Evolutionary conservation across 2,329 filamentous ascomycete species (phyloP), one percentile per base, ranked within the genome.

Genomic region (Cercospora sp.): DNA sequence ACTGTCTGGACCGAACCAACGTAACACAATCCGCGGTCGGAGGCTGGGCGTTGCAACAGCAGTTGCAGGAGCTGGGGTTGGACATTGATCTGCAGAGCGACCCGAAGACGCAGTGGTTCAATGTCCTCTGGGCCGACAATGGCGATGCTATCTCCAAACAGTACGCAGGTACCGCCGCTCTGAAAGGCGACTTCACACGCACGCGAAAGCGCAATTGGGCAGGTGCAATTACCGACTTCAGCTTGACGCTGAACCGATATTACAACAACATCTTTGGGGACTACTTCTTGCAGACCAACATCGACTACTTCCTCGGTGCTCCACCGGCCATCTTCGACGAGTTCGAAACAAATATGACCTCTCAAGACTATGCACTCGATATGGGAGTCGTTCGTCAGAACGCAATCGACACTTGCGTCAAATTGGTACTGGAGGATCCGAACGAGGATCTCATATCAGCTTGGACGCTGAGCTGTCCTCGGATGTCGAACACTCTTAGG

Each of bases 101-200:
- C 77, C 90, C 92, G 66, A 88, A 89, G 65, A 96, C 92, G 5
- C 86, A 89, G 57, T 98, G 94, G 93, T 98, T 98, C 82, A 98
- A 99, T 79, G 93, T 88, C 0, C 84, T 98, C 0, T 99, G 95
- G 73, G 95, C 95, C 0, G 95, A 99, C 78, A 99, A 99, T 73
- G 95, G 95, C 13, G 95, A 99, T 79, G 93, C 94, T 0, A 93
- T 98, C 65, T 97, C 93, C 0, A 93, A 94, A 73, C 94, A 97
- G 78, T 99, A 99, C 79, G 93, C 95, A 1, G 97, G 93, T 9
- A 98, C 95, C 0, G 93, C 93, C 2, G 95, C 95, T 0, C 88
- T 99, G 81, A 99, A 99, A 78, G 95, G 95, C 8, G 95, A 99
- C 79, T 99, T 94, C 77, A 99, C 95, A 1, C 87, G 95, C 55